phyloP scores from a whole-genome alignment of 345 rosid genomes.

The Populus nigra region DNA sequence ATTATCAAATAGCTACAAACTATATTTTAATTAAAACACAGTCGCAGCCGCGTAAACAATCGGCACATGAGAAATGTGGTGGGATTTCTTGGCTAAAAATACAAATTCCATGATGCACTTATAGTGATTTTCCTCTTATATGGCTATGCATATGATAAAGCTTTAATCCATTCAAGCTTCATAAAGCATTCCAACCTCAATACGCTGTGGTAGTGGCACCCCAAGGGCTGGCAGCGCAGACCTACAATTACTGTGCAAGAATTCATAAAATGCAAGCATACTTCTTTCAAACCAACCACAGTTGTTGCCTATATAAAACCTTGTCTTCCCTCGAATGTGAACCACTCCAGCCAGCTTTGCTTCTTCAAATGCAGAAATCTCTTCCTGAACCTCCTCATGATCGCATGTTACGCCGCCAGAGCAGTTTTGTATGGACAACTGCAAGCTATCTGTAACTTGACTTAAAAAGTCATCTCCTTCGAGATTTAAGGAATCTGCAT shows the following conservation, averaged over 20 bases:
- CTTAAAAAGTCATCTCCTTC: slow-evolving; percentile 48
- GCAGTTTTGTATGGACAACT: slow-evolving; percentile 25
- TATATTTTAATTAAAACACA: no score
- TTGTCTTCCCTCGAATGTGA: slow-evolving; percentile 60
- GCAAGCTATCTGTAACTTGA: slow-evolving; percentile 47
- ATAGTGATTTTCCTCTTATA: neutral
- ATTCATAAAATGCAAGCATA: slow-evolving; percentile 58
- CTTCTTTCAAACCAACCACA: slow-evolving; percentile 50
- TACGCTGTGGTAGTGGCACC: slow-evolving; percentile 44
- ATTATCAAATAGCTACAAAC: no score
- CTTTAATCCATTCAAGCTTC: slow-evolving; percentile 39
- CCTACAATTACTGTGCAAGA: slow-evolving; percentile 58
- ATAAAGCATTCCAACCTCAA: slow-evolving; percentile 66
- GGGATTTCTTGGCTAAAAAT: neutral
- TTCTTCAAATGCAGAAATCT: slow-evolving; percentile 39
- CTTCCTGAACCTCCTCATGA: slow-evolving; percentile 27
- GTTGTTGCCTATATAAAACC: slow-evolving; percentile 48
- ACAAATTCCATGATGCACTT: neutral
- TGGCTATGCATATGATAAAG: neutral
- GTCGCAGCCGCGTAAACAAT: no score
- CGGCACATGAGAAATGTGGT: neutral
- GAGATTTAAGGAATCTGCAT: slow-evolving; percentile 55
- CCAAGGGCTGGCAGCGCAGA: slow-evolving; percentile 60
- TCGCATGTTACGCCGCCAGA: slow-evolving; percentile 3
- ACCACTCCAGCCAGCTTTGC: slow-evolving; percentile 47